phyloP scores from a whole-genome alignment of 192 early-diverging fungal species.

The Coemansia sp. region DNA sequence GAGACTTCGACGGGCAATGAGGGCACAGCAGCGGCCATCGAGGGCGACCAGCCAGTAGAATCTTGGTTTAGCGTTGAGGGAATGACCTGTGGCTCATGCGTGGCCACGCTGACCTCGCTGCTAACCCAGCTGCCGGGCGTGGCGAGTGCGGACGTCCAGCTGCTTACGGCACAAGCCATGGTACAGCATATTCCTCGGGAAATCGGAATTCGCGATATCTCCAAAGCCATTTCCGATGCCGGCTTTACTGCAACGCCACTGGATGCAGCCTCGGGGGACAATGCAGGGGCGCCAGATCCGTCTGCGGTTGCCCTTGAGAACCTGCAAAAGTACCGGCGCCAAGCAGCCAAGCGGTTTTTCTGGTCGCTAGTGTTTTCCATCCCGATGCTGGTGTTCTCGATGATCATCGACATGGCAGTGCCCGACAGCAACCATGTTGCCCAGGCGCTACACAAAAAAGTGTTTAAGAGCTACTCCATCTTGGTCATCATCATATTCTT shows the following conservation, averaged over 20 bases:
- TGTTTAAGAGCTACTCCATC: constrained; percentile 39
- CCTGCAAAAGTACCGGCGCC: constrained; percentile 71
- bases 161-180: constrained; percentile 68
- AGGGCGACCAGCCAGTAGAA: constrained; percentile 27
- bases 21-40: constrained; percentile 1
- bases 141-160: constrained; percentile 69
- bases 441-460: constrained; percentile 31
- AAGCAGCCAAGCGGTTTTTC: constrained; percentile 66
- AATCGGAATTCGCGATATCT: constrained; percentile 75
- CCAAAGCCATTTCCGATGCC: constrained; percentile 68
- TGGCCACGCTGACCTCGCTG: constrained; percentile 75
- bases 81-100: constrained; percentile 96
- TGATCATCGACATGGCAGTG: constrained; percentile 59
- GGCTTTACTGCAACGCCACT: constrained; percentile 66
- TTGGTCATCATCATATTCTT: constrained; percentile 59
- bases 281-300: constrained; percentile 53
- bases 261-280: constrained; percentile 5
- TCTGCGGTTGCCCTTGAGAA: constrained; percentile 69
- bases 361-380: constrained; percentile 68
- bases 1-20: neutral
- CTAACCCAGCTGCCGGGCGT: constrained; percentile 64
- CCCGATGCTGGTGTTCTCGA: constrained; percentile 66
- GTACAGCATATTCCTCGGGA: constrained; percentile 66
- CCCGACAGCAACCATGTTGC: constrained; percentile 35
- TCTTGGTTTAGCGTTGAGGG: constrained; percentile 64